Evolutionary conservation across 257 asterid genomes (phyloP).

Genomic region (Scutellaria baicalensis): DNA sequence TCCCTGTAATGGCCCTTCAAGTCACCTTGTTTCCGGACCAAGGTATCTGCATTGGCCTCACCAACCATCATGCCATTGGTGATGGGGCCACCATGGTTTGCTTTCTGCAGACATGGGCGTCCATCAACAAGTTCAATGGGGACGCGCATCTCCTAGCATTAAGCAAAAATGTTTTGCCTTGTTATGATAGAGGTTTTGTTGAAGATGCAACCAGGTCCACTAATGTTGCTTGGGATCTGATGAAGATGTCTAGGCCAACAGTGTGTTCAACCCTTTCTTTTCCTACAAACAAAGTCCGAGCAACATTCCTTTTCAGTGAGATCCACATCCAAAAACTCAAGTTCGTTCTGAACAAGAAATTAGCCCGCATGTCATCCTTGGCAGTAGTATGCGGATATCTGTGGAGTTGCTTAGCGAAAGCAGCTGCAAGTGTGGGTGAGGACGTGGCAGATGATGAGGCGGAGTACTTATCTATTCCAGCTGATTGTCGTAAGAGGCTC

Average conservation of each 20-base stretch:
- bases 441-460: background rate
- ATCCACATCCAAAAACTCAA: background rate
- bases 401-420: background rate
- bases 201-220: background rate
- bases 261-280: background rate
- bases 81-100: background rate
- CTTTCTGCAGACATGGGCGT: background rate
- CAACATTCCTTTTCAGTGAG: background rate
- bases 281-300: background rate
- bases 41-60: background rate
- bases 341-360: background rate
- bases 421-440: background rate
- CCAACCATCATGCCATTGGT: background rate
- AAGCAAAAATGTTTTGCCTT: background rate
- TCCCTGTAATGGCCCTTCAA: background rate
- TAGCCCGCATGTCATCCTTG: background rate
- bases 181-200: background rate
- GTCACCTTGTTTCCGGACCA: conserved; percentile 8
- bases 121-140: background rate
- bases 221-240: background rate
- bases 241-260: background rate
- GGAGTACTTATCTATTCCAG: background rate
- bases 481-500: background rate
- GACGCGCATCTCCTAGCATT: background rate
- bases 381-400: background rate